Conservation (phyloP, 768 basidiomycete genomes). For the Boletus subparvulus region DNA sequence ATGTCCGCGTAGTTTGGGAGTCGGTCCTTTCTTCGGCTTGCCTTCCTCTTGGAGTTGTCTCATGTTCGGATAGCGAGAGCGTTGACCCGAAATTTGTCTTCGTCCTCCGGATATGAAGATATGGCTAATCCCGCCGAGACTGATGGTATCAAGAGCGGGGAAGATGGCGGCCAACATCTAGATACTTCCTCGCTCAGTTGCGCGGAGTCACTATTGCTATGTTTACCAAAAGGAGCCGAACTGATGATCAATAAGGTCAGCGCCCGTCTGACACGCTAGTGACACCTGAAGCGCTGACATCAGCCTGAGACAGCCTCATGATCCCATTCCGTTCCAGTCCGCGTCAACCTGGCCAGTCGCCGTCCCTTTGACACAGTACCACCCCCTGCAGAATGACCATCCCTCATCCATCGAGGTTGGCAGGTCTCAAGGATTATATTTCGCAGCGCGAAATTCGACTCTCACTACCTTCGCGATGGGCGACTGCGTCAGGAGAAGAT, state of each 20-base stretch:
- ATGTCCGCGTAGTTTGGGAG: slow-evolving; percentile 55
- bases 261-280: too few relatives aligned
- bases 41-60: slow-evolving; percentile 7
- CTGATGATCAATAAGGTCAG: neutral
- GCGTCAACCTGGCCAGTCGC: neutral
- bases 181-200: too few relatives aligned
- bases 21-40: slow-evolving; percentile 10
- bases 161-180: slow-evolving; percentile 13
- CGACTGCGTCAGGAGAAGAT: slow-evolving; percentile 20
- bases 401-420: slow-evolving; percentile 34
- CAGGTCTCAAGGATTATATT: slow-evolving; percentile 51
- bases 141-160: neutral
- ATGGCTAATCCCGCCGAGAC: neutral
- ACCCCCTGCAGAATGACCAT: slow-evolving; percentile 23
- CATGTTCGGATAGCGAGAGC: slow-evolving; percentile 7
- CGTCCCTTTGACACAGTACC: slow-evolving; percentile 1
- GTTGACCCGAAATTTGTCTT: slow-evolving; percentile 4
- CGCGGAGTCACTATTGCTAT: neutral
- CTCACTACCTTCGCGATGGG: slow-evolving; percentile 19
- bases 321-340: slow-evolving; percentile 8
- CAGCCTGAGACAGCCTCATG: slow-evolving; percentile 9
- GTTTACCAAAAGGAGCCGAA: neutral
- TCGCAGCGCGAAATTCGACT: slow-evolving; percentile 42
- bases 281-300: too few relatives aligned
- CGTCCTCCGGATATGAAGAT: neutral